Evolutionary conservation across 768 basidiomycete species (phyloP), one percentile per base, ranked within the genome.

Genomic region (Tricholoma hemisulphureum): DNA sequence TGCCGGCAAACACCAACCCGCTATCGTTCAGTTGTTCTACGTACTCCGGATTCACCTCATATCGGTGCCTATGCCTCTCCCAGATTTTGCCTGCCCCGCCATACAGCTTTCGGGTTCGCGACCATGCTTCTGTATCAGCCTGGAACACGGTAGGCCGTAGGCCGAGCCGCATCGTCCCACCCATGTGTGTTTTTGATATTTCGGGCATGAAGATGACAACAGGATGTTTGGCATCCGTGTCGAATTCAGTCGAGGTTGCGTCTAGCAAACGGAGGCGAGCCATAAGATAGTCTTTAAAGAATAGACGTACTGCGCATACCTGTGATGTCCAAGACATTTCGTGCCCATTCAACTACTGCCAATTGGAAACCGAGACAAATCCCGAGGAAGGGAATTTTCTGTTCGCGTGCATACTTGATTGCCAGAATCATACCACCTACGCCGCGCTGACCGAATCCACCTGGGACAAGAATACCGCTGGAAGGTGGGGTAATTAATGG

Each of bases 91-190:
- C 81, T 2, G 80, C 81, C 16, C 88, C 88, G 13, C 88, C 97
- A 68, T 98, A 99, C 67, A 99, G 75, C 69, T 83, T 83, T 29
- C 94, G 81, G 21, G 82, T 75, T 59, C 83, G 84, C 48, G 87
- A 88, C 88, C 88, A 92, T 16, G 70, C 66, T 66, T 88, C 88
- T 1, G 85, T 87, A 11, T 76, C 80, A 8, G 79, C 71, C 56
- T 88, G 84, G 71, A 98, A 98, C 48, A 98, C 83, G 2, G 96
- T 99, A 3, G 96, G 94, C n/a, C 96, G 86, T 39, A 98, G 80
- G 21, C 97, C 97, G n/a, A 98, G 83, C 11, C 97, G 88, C 97
- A 99, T 99, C n/a, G 96, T 99, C 20, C 97, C 97, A 52, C 97
- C 97, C 85, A 98, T 93, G 62, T 98, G 95, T 11, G 95, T 98